Evolutionary conservation across 352 stramenopile genomes (phyloP), one percentile per base, ranked within the genome.

Genomic region (Thalassiosira livingstoniorum): DNA sequence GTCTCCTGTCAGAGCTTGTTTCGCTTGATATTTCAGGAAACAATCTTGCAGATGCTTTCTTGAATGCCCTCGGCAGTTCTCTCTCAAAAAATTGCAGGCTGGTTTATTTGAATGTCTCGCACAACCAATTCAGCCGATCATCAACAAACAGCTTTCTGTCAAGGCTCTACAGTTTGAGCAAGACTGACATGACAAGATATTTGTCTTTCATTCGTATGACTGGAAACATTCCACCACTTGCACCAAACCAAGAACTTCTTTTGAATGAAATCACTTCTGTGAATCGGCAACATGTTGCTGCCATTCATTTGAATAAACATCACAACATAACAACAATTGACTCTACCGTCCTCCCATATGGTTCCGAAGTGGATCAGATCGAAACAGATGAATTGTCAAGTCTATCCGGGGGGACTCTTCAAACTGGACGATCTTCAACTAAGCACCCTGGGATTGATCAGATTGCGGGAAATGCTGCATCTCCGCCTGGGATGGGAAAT

Each of bases 21-120:
- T 78, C 68, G 27, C 71, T 92, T 29, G 88, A 92, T 71, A 51
- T 92, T 4, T 92, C 88, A 25, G 67, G 78, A n/a, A 92, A 92
- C 83, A 55, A 63, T 39, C 68, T 92, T 37, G 39, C 66, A 35
- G 78, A 87, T 66, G 72, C 85, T 32, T 73, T 77, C 21, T 82
- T 82, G 27, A 51, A 86, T 51, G 53, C 82, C 23, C 60, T 90
- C 45, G 75, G 64, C 58, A 74, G 68, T 18, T 78, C 60, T 35
- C 45, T 92, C 4, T 4, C 80, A 64, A 82, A 81, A n/a, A 90
- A 92, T 67, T 83, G 71, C n/a, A 64, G 62, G 55, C 55, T 90
- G 3, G 60, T 58, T 15, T 57, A 86, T 75, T 74, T 92, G 45
- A 83, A 90, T 72, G 62, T 92, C 7, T 91, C 87, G 21, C 61